Conservation (phyloP, 306 rosid genomes). For the Citrullus amarus region DNA sequence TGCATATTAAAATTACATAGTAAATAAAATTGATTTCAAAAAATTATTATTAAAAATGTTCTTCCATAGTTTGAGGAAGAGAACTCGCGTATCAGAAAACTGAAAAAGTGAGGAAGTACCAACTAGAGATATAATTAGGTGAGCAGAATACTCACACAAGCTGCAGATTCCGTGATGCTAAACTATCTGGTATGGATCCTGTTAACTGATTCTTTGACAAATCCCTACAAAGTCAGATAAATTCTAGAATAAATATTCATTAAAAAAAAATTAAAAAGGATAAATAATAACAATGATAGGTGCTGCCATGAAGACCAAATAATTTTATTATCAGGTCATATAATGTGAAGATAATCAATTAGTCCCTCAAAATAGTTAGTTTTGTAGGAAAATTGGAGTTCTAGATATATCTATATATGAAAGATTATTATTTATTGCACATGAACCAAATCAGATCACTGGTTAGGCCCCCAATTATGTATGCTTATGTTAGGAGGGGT, state of each 20-base stretch:
- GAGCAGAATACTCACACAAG: slow-evolving; percentile 64
- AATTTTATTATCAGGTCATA: background rate
- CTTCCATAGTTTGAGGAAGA: slow-evolving; percentile 4
- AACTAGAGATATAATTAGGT: background rate
- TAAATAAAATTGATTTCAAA: background rate
- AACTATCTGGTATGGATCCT: slow-evolving; percentile 52
- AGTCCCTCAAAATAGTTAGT: background rate
- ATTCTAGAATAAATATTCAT: background rate
- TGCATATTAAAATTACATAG: background rate
- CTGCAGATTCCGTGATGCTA: slow-evolving; percentile 58
- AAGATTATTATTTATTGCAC: background rate
- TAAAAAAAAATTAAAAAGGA: no score
- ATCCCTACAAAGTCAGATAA: slow-evolving; percentile 43
- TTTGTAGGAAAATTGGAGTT: background rate
- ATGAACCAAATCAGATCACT: background rate
- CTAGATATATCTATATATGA: background rate
- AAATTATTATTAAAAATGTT: background rate
- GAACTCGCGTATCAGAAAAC: background rate
- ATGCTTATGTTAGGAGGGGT: no score
- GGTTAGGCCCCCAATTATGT: no score
- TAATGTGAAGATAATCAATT: background rate
- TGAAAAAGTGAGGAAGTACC: background rate
- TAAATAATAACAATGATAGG: background rate
- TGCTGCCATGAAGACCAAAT: background rate
- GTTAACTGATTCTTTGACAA: slow-evolving; percentile 66